Percentiles rank a stretch among this genome's conserved stretches.
These are phyloP conservation scores for Xylariaceae sp. DNA, from an alignment of 2,329 filamentous ascomycete species.

Conservation along the genomic window DNA sequence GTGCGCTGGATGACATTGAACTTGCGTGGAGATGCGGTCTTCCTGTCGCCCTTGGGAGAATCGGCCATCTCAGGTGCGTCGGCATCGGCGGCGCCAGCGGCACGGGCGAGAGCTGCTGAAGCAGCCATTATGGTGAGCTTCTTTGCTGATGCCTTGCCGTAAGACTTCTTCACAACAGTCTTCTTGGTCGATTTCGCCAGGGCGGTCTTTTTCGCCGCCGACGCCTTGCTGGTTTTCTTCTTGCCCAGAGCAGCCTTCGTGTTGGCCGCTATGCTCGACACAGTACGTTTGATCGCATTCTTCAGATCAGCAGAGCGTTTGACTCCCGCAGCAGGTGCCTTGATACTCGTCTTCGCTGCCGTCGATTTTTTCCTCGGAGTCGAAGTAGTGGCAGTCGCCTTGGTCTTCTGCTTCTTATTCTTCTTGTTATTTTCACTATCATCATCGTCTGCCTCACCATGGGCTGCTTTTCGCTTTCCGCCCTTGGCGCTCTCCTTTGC, in stretches of 20 bases:
- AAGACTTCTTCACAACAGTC: slow-evolving; percentile 26
- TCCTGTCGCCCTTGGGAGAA: too few relatives aligned
- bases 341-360: slow-evolving; percentile 26
- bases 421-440: slow-evolving; percentile 27
- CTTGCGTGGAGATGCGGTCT: slow-evolving; percentile 11
- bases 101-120: too few relatives aligned
- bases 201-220: slow-evolving; percentile 22
- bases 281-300: slow-evolving; percentile 36
- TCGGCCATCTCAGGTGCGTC: too few relatives aligned
- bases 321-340: slow-evolving; percentile 33
- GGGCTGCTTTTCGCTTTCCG: slow-evolving; percentile 51
- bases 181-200: slow-evolving; percentile 25
- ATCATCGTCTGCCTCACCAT: slow-evolving; percentile 37
- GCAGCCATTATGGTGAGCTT: slow-evolving; percentile 1
- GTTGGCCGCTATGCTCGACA: slow-evolving; percentile 36
- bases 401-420: slow-evolving; percentile 42
- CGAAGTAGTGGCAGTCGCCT: slow-evolving; percentile 22
- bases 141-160: slow-evolving; percentile 24
- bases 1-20: slow-evolving; percentile 24
- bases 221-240: slow-evolving; percentile 17
- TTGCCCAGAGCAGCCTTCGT: slow-evolving; percentile 30
- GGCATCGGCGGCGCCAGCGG: too few relatives aligned
- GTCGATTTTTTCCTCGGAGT: too few relatives aligned
- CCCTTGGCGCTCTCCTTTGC: slow-evolving; percentile 37
- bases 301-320: slow-evolving; percentile 27